phyloP scores from a whole-genome alignment of 306 rosid genomes.

The Castanea mollissima region DNA sequence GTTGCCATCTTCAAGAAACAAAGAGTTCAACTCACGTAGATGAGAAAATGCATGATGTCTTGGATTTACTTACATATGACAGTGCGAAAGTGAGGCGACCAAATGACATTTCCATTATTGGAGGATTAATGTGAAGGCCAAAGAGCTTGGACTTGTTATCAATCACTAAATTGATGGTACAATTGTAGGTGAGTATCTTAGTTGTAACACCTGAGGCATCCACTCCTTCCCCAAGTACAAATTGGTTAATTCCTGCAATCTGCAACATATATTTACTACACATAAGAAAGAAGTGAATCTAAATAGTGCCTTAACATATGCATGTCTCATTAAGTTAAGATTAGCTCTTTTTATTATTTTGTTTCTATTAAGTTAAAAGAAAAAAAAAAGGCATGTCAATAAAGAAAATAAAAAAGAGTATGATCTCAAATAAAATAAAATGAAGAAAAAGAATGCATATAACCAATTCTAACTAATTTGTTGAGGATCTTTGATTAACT shows the following conservation, averaged over 20 bases:
- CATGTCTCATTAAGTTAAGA: too few relatives aligned
- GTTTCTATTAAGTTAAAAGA: too few relatives aligned
- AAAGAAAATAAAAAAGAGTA: too few relatives aligned
- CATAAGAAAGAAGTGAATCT: background rate
- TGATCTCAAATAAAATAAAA: too few relatives aligned
- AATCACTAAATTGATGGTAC: constrained; percentile 51
- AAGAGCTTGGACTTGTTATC: constrained; percentile 83
- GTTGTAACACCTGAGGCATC: constrained; percentile 83
- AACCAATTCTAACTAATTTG: too few relatives aligned
- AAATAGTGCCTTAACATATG: background rate
- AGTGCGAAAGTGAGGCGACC: constrained; percentile 64
- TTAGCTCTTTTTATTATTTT: too few relatives aligned
- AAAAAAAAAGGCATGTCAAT: too few relatives aligned
- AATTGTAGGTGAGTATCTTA: constrained; percentile 65
- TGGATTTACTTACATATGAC: constrained; percentile 42
- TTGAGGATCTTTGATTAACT: too few relatives aligned
- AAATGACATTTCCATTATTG: constrained; percentile 56
- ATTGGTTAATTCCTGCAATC: constrained; percentile 56
- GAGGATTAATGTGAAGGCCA: constrained; percentile 78
- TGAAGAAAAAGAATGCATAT: too few relatives aligned
- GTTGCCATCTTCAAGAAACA: too few relatives aligned
- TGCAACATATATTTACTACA: constrained; percentile 9
- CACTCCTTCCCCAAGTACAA: constrained; percentile 82
- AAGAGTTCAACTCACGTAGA: too few relatives aligned
- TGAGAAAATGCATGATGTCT: too few relatives aligned